Evolutionary conservation across 1,284 basidiomycete genomes (phyloP), one percentile per base, ranked within the genome.

Genomic region (Trichosporon ovoides): DNA sequence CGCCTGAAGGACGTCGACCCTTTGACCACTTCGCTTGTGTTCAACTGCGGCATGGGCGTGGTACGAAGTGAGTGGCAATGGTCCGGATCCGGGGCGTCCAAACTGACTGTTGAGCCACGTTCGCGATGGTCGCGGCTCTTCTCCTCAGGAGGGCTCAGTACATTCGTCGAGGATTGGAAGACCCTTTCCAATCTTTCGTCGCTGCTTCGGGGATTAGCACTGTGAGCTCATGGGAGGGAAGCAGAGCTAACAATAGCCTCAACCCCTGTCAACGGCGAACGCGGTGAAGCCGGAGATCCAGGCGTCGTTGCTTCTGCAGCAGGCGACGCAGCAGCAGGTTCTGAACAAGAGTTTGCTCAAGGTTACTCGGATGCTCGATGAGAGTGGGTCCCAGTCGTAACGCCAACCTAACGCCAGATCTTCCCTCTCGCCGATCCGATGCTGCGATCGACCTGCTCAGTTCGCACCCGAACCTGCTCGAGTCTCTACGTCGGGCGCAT

Each of bases 1-100:
- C 85, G 94, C 50, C 87, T 98, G 68, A 85, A 86, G 67, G 79
- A 84, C 38, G 85, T 88, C 0, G 90, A 96, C 66, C 93, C 95
- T 0, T 78, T 85, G 9, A 82, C 81, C 19, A 92, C 91, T 0
- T 87, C 88, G 0, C 81, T 98, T 16, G 90, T 98, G 2, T 97
- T 98, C 76, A 95, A 91, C 58, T 98, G 96, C 74, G 95, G 96
- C 38, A 94, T 96, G 84, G 96, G 96, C 43, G 91, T 92, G 3
- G 93, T 96, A 0, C 85, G 96, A 38, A 96, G 76, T 70, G 63
- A 67, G 70, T 66, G n/a, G 4, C 19, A 22, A 13, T 18, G 16
- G 10, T 37, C 13, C 13, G 22, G 7, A 3, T 22, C 24, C 18
- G 5, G 24, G 2, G 28, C 16, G 35, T 37, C 24, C 50, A 37